Evolutionary conservation across 2,329 filamentous ascomycete genomes (phyloP), one percentile per base, ranked within the genome.

Genomic region (Phialocephala subalpina): DNA sequence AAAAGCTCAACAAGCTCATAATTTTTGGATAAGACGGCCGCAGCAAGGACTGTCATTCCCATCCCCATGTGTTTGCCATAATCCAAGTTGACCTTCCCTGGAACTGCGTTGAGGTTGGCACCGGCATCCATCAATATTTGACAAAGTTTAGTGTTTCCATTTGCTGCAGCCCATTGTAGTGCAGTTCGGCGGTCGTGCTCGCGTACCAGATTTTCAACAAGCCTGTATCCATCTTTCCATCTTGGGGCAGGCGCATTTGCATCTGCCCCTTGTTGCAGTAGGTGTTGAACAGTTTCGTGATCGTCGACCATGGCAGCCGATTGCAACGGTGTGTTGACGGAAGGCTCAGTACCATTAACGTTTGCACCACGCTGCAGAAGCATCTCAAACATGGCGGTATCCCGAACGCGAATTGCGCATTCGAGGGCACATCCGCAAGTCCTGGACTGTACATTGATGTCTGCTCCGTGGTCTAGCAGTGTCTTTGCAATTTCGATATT

Each of bases 261-360:
- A 62, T 61, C 38, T 8, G 63, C 63, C 35, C 58, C 58, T 35
- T 14, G 29, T 27, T n/a, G 16, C 45, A 62, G 12, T 22, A 67
- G 47, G 14, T 33, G 14, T 38, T 63, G 20, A 7, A 66, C 60
- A 12, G 56, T 22, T 12, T 6, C 5, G 16, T 35, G 35, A 36
- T 60, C 42, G 18, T 40, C 58, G 18, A 52, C 18, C 58, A 52
- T 60, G 29, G 36, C 42, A 36, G 58, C 58, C 18, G 42, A 60
- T 35, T 60, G 40, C 6, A 60, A 18, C 11, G 58, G 58, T 18
- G 40, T 33, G 27, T 60, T 60, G 42, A 14, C 47, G 8, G 9
- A 25, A 9, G 2, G 1, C 18, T 22, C 25, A 9, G 47, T 1
- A 14, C 20, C 8, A 16, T 52, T 52, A 9, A 52, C 16, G 22